Evolutionary conservation across 2,329 filamentous ascomycete species (phyloP), one percentile per base, ranked within the genome.

Genomic region (Knufia fluminis): DNA sequence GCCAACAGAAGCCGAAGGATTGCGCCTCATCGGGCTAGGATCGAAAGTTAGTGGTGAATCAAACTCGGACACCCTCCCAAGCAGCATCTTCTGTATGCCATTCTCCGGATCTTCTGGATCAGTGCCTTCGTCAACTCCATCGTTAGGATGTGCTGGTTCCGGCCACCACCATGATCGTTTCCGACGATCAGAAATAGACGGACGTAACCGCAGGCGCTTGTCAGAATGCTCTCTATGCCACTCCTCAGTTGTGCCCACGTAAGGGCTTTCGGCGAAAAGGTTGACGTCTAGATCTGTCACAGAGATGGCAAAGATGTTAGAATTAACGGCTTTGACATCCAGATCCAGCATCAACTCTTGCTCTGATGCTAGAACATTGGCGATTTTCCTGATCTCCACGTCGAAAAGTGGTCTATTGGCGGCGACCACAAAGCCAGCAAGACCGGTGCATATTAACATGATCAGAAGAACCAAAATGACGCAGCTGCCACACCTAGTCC

Each of bases 271-370:
- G 24, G 92, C 92, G 66, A 97, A 97, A 26, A 98, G 78, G 61
- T 94, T 89, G 50, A 97, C 75, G 63, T 97, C 89, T 62, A 94
- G 84, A 41, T 90, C 82, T 55, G 86, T 82, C 32, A 98, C 80
- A 2, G 85, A 85, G 36, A 98, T 85, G 1, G 88, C 82, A 33
- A 97, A 85, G 35, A 96, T 82, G 59, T 97, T 98, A 1, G 91
- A 90, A 63, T 98, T 98, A 59, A 91, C 76, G 0, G 91, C 92
- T 57, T 80, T 80, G 52, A 98, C 87, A 17, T 86, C 80, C 43
- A 98, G 71, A 65, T 98, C 91, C 60, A 97, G 78, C 80, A 98
- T 95, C 36, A 98, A 77, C 64, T 97, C 90, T 65, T 95, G 87
- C 65, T 95, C 87, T 59, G 87, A 95, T 2, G 90, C 90, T 43